Evolutionary conservation across 768 basidiomycete genomes (phyloP), one percentile per base, ranked within the genome.

Genomic region (Lepiota brunneoincarnata): DNA sequence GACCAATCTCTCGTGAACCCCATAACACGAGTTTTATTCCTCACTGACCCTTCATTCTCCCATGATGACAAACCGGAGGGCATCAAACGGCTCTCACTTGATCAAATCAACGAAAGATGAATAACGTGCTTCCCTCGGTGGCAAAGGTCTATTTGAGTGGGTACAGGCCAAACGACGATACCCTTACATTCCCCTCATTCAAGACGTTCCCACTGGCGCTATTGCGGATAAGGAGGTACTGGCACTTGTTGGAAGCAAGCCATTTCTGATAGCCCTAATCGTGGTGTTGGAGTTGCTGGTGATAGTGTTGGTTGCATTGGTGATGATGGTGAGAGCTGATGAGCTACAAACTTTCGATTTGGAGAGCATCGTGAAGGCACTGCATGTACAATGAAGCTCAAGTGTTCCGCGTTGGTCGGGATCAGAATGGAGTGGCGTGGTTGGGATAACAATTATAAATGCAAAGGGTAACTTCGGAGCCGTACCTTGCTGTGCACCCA

Each of bases 141-240:
- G 28, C 51, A 1, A 44, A 43, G 24, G 51, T 31, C n/a, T 44
- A 24, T 35, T 20, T 52, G 6, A 52, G 51, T 17, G 41, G 51
- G 4, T 52, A 43, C 41, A 18, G 28, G 6, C 42, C 42, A 5
- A 36, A 44, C n/a, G 34, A 35, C 2, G 18, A 52, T 18, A 37
- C n/a, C 12, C 14, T 37, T 12, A 44, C 10, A 5, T 17, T 37
- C 7, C 40, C 20, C 5, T n/a, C 20, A 7, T 37, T 36, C 42
- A n/a, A 20, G 21, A 43, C 44, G 26, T 43, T 6, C 21, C 35
- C 5, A 44, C 11, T n/a, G 34, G 31, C 31, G 42, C 51, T 4
- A 23, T 36, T 2, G 41, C 3, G 12, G 12, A 43, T 18, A 7
- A 0, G 14, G 18, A 43, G 35, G 15, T 17, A 23, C 18, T 53